phyloP scores from a whole-genome alignment of 768 basidiomycete genomes.

The Lactarius quietus region DNA sequence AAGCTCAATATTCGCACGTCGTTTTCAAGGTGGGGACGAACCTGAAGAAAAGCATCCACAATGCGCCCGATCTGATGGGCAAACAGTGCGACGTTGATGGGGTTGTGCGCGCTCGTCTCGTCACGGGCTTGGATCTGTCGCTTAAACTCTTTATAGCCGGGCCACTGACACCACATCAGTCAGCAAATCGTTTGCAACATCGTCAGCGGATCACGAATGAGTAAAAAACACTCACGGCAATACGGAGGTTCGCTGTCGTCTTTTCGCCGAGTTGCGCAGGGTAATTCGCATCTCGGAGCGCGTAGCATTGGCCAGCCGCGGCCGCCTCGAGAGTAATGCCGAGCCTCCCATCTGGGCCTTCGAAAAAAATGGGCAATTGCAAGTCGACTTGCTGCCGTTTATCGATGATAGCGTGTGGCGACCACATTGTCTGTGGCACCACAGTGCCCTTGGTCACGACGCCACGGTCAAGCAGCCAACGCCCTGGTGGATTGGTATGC shows the following conservation, averaged over 20 bases:
- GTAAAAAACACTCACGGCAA: neutral
- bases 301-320: neutral
- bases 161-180: neutral
- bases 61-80: neutral
- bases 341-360: neutral
- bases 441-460: neutral
- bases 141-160: neutral
- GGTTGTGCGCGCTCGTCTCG: neutral
- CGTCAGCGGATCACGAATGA: neutral
- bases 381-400: neutral
- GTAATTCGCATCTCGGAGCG: neutral
- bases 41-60: neutral
- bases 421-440: neutral
- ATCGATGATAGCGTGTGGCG: neutral
- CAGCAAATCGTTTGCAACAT: neutral
- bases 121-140: conserved; percentile 1
- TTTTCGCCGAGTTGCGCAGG: neutral
- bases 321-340: neutral
- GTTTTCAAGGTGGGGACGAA: neutral
- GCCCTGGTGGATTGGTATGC: neutral
- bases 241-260: neutral
- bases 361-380: neutral
- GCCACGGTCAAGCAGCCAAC: neutral
- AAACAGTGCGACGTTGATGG: neutral
- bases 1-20: neutral